These are phyloP conservation scores for Termitomyces titanicus DNA, from an alignment of 768 basidiomycete genomes.

Conservation along the genomic window DNA sequence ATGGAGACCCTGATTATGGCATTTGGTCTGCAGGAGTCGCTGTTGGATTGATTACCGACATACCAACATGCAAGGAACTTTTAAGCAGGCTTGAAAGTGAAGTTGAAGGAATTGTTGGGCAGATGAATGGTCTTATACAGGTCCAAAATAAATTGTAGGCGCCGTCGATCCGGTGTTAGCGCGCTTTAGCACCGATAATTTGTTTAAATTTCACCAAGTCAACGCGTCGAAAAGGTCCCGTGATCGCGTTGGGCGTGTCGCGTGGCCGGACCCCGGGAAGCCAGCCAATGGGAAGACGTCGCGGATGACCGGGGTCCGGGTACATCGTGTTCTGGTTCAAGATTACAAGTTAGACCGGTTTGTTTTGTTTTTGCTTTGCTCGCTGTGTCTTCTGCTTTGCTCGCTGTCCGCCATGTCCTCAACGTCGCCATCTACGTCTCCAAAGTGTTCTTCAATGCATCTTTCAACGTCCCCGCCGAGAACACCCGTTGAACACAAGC, in stretches of 20 bases:
- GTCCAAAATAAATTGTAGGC: constrained; percentile 37
- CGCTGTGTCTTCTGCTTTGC: constrained; percentile 25
- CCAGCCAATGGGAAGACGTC: constrained; percentile 15
- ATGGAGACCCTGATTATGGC: constrained; percentile 82
- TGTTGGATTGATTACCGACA: constrained; percentile 76
- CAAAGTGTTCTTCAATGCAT: constrained; percentile 14
- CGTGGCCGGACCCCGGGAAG: constrained; percentile 24
- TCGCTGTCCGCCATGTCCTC: constrained; percentile 23
- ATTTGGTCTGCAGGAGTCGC: constrained; percentile 76
- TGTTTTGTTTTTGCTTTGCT: constrained; percentile 17
- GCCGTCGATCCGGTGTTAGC: not conserved
- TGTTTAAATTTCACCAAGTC: not conserved
- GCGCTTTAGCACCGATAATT: not conserved
- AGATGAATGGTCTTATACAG: constrained; percentile 33
- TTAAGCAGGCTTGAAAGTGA: constrained; percentile 69
- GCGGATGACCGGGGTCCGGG: constrained; percentile 22
- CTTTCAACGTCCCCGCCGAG: constrained; percentile 36
- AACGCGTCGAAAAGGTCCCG: constrained; percentile 18
- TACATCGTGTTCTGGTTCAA: constrained; percentile 28
- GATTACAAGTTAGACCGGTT: constrained; percentile 5
- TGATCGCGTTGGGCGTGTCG: constrained; percentile 29
- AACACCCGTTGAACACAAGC: constrained; percentile 33
- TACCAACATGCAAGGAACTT: constrained; percentile 77
- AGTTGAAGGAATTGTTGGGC: constrained; percentile 61
- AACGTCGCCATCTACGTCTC: constrained; percentile 14